These are phyloP conservation scores for Podaxis sp. DNA, from an alignment of 768 basidiomycete genomes.

Conservation along the genomic window DNA sequence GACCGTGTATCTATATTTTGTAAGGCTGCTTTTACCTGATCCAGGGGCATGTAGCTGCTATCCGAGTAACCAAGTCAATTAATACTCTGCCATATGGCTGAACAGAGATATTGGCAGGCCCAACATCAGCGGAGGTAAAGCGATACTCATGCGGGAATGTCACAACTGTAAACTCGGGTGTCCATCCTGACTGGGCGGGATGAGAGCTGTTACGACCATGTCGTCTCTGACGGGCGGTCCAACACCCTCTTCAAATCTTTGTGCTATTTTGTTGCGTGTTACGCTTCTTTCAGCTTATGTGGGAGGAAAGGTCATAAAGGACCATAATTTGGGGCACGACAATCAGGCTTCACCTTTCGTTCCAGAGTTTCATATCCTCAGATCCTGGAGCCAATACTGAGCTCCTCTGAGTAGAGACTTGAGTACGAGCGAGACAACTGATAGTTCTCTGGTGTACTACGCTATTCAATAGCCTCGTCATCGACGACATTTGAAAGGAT, in stretches of 20 bases:
- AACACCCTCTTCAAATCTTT: no score
- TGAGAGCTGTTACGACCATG: neutral
- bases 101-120: no score
- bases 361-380: slow-evolving; percentile 1
- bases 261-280: neutral
- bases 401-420: neutral
- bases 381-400: neutral
- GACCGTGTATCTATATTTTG: no score
- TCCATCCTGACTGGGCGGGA: neutral
- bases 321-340: neutral
- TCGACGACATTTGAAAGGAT: neutral
- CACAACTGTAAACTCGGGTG: neutral
- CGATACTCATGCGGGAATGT: no score
- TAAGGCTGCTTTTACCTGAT: no score
- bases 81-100: no score
- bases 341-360: neutral
- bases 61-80: no score
- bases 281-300: neutral
- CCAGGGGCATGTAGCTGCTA: no score
- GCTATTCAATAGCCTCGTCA: neutral
- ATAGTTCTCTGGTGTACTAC: neutral
- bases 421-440: neutral
- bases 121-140: no score
- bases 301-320: no score
- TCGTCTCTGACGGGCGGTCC: no score